phyloP scores from a whole-genome alignment of 1,284 basidiomycete species.

The Trichosporon faecale region DNA sequence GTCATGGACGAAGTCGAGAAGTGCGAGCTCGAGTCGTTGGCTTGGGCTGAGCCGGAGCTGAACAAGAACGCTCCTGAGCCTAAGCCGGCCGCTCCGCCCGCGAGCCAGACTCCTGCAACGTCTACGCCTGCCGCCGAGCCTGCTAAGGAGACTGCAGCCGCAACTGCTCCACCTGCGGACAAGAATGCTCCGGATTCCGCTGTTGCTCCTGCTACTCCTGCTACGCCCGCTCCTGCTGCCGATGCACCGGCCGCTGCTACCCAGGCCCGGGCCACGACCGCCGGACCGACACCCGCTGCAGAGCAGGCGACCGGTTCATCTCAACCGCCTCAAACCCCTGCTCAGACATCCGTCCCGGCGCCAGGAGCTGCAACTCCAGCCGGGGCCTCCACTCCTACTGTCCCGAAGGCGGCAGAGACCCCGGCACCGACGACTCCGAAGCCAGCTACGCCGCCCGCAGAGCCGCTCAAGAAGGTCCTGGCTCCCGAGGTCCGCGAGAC shows the following conservation, averaged over 20 bases:
- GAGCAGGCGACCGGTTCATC: background rate
- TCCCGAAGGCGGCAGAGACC: background rate
- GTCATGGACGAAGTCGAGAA: constrained; percentile 33
- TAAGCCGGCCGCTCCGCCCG: background rate
- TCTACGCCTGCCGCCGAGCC: background rate
- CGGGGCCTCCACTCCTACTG: background rate
- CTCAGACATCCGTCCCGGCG: background rate
- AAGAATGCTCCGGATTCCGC: background rate
- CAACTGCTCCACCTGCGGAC: background rate
- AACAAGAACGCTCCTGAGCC: constrained; percentile 13
- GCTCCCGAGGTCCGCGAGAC: constrained; percentile 22
- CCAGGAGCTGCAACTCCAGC: background rate
- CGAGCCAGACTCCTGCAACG: background rate
- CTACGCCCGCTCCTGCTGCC: background rate
- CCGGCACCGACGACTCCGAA: background rate
- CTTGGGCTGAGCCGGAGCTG: constrained; percentile 31
- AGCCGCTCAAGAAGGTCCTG: background rate
- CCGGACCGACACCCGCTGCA: background rate
- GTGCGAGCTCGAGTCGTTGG: constrained; percentile 32
- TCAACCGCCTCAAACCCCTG: background rate
- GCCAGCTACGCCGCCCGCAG: background rate
- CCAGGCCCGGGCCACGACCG: background rate
- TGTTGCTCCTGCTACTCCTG: background rate
- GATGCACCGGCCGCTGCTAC: background rate
- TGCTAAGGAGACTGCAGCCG: background rate